A percentile compares a stretch with the other conserved stretches of the same genome.
Evolutionary conservation across 768 basidiomycete species (phyloP).

Genomic region (Russula dissimulans): DNA sequence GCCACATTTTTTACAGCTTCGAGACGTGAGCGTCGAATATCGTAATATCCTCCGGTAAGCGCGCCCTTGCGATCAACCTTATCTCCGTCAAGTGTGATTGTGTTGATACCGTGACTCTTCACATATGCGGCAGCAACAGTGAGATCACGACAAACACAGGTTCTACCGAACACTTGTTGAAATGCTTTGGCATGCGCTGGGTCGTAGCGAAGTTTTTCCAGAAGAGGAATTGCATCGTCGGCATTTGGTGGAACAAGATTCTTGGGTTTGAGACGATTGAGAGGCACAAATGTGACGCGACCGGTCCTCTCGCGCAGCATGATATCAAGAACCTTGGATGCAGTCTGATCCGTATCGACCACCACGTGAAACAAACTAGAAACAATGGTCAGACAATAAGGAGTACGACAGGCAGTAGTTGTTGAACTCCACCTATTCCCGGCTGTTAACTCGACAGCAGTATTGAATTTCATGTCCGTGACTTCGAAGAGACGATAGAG

Average conservation of each 20-base stretch:
- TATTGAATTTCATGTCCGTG: conserved; percentile 80
- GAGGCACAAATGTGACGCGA: conserved; percentile 95
- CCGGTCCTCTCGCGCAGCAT: conserved; percentile 94
- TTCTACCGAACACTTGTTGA: conserved; percentile 95
- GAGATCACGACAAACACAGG: conserved; percentile 90
- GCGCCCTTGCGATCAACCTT: conserved; percentile 95
- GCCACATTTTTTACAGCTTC: conserved; percentile 75
- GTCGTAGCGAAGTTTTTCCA: conserved; percentile 77
- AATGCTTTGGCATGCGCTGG: conserved; percentile 69
- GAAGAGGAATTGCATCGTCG: conserved; percentile 69
- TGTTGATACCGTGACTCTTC: conserved; percentile 89
- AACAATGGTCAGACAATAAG: background rate
- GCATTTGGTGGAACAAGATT: conserved; percentile 55
- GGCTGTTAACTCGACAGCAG: conserved; percentile 88
- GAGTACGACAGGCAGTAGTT: background rate
- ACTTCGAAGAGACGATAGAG: conserved; percentile 91
- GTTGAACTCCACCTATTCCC: conserved; percentile 66
- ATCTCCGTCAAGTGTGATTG: conserved; percentile 96
- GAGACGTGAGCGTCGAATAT: conserved; percentile 80
- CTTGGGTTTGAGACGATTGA: conserved; percentile 87
- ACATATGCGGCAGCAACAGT: conserved; percentile 90
- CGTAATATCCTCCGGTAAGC: conserved; percentile 93
- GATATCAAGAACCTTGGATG: conserved; percentile 78
- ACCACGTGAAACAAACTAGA: conserved; percentile 91
- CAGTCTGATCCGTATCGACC: conserved; percentile 93